Conservation (phyloP, 139 green algal genomes). For the Chlamydomonas sp. region DNA sequence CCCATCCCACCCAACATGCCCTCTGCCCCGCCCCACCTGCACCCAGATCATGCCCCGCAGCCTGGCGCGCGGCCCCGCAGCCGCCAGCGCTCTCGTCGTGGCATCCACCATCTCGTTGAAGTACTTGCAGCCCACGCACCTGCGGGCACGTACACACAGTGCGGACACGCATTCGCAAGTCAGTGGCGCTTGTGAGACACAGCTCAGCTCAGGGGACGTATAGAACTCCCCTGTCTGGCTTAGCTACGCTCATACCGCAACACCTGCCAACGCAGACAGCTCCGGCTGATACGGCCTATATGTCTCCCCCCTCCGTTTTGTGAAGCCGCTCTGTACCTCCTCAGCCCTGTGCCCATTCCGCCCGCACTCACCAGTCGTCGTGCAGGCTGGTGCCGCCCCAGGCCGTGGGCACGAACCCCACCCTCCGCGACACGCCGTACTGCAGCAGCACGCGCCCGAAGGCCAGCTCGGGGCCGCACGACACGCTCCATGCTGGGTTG, state of each 20-base stretch:
- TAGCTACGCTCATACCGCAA: too few relatives aligned
- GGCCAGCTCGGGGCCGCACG: conserved; percentile 1
- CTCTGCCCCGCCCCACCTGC: background rate
- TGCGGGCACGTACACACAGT: background rate
- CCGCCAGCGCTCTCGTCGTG: background rate
- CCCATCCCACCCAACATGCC: background rate
- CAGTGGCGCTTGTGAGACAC: too few relatives aligned
- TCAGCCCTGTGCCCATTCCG: background rate
- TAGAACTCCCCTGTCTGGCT: too few relatives aligned
- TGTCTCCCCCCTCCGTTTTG: too few relatives aligned
- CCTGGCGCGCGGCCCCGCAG: background rate
- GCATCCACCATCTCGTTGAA: background rate
- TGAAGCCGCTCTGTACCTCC: too few relatives aligned
- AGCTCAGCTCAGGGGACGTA: too few relatives aligned
- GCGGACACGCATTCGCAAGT: too few relatives aligned
- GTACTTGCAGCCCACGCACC: background rate
- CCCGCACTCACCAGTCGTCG: background rate
- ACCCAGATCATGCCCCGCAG: conserved; percentile 25
- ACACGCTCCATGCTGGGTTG: background rate
- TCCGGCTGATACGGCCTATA: too few relatives aligned
- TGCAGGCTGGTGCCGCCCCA: background rate
- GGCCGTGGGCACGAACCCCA: conserved; percentile 1
- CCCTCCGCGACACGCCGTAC: background rate
- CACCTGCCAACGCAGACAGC: too few relatives aligned
- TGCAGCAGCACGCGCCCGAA: conserved; percentile 23